Evolutionary conservation across 805 yeast species (phyloP), one percentile per base, ranked within the genome.

Genomic region (Maudiozyma bulderi): DNA sequence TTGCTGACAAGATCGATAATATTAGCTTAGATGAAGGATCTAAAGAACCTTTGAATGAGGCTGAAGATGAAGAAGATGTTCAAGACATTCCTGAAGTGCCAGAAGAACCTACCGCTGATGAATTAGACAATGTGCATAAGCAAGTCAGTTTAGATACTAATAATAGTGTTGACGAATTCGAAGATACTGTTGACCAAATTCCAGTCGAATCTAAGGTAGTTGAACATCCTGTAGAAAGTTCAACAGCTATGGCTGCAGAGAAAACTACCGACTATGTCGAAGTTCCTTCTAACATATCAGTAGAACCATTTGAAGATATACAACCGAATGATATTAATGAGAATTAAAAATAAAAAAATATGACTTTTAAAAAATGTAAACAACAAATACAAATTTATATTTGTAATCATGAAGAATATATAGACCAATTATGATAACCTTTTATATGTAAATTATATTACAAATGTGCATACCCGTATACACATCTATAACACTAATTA

Each of bases 161-260:
- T 41, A 65, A 60, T 8, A 64, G 69, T 32, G 74, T 73, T 52
- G 73, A 72, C 43, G 34, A 40, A 7, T 72, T 72, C 35, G 71
- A 68, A 47, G 59, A 50, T 45, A 54, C 56, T 40, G 57, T 57
- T 43, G 59, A 57, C 45, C 54, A 54, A 39, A 20, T 52, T n/a
- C 6, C 28, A 15, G 30, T 37, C 3, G 7, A 33, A 9, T 8
- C 37, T 5, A 14, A 5, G 26, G 41, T 32, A 5, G 15, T 29
- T 10, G 32, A 28, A 30, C 26, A 40, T 8, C 15, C 13, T 20
- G 15, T 33, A 7, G 37, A n/a, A 3, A 33, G 34, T 32, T 14
- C 28, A 7, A 7, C 15, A 7, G 7, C 43, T 11, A 13, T 14
- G 4, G 35, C 37, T 5, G 47, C 33, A 4, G 13, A 32, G 11